A percentile compares a stretch with the other conserved stretches of the same genome.
These are phyloP conservation scores for Paracorniculantispora psalliotae DNA, from an alignment of 2,329 filamentous ascomycete species.

Conservation along the genomic window DNA sequence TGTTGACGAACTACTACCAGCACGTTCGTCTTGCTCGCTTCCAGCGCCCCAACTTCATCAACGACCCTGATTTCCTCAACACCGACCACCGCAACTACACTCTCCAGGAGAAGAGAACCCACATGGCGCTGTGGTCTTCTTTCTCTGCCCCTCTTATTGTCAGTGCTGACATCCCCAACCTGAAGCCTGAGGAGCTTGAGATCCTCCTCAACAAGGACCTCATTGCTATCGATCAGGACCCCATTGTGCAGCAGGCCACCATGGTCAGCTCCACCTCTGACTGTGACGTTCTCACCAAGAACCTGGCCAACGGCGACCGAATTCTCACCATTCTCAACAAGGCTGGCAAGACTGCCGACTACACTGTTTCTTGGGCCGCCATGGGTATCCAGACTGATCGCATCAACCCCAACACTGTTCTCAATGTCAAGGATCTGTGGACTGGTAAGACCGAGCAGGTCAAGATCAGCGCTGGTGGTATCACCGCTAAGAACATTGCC, in stretches of 20 bases:
- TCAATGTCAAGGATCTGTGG: slow-evolving; percentile 38
- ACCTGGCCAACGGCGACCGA: slow-evolving; percentile 41
- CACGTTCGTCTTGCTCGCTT: slow-evolving; percentile 37
- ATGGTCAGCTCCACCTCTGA: slow-evolving; percentile 38
- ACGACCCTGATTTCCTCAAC: slow-evolving; percentile 35
- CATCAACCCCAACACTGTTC: slow-evolving; percentile 22
- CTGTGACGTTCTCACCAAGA: slow-evolving; percentile 43
- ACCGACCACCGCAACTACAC: slow-evolving; percentile 30
- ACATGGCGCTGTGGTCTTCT: slow-evolving; percentile 32
- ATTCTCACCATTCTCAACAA: slow-evolving; percentile 43
- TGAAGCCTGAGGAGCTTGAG: slow-evolving; percentile 29
- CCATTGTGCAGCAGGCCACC: slow-evolving; percentile 39
- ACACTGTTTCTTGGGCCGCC: slow-evolving; percentile 29
- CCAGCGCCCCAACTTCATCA: slow-evolving; percentile 33
- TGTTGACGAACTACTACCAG: slow-evolving; percentile 43
- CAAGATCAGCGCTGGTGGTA: slow-evolving; percentile 19
- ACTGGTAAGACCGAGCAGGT: slow-evolving; percentile 27
- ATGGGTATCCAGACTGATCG: slow-evolving; percentile 30
- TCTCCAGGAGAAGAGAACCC: slow-evolving; percentile 30
- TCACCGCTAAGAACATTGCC: slow-evolving; percentile 25
- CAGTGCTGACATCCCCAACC: slow-evolving; percentile 34
- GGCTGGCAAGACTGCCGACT: slow-evolving; percentile 25
- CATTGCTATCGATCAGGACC: slow-evolving; percentile 39
- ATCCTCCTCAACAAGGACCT: slow-evolving; percentile 37
- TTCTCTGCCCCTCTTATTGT: slow-evolving; percentile 33